Base-by-base conservation (phyloP, 305 asterid genomes). In the Solanum aculeatissimum region DNA sequence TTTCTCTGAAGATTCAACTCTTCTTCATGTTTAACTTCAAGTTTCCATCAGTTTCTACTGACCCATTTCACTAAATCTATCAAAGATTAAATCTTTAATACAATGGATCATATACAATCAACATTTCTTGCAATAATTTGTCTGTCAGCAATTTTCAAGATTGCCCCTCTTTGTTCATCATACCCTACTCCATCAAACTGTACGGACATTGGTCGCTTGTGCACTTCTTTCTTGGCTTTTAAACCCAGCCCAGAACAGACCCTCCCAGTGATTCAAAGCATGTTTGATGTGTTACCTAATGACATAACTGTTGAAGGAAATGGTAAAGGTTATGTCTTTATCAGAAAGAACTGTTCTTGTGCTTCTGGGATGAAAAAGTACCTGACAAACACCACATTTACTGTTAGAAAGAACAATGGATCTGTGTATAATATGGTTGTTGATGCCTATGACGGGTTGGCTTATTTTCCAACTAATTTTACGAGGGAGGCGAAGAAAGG, bases 281-380 rank as follows among this genome's bases (percentile, higher is more conserved):
- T 96, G 99, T 96, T 96, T 87, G 99, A 96, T 88, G 99, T 95
- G 9, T 83, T 95, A 53, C 92, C 91, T 49, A 89, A 89, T 57
- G 98, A 93, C 82, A 66, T 96, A 75, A 95, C 97, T 3, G 85
- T 90, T 32, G 99, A 96, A 86, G 99, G 97, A 42, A 90, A 90
- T 81, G 98, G 91, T 21, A 91, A 95, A 87, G 93, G 87, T 81
- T 96, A 96, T 84, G 23, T 96, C 65, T 96, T 96, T 86, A 87
- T 96, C 2, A 93, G 77, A 85, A 97, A 97, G 92, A 97, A 97
- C 91, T 97, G 99, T 89, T 93, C 99, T 90, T 97, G 99, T 85
- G 91, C 95, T 71, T 19, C 86, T 9, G 90, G 88, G 8, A 60
- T 89, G 72, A 89, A 85, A 19, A 84, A 86, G 74, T 97, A 97